A percentile compares a stretch with the other conserved stretches of the same genome.
These are phyloP conservation scores for Elongisporangium anandrum DNA, from an alignment of 352 stramenopile genomes.

Conservation along the genomic window DNA sequence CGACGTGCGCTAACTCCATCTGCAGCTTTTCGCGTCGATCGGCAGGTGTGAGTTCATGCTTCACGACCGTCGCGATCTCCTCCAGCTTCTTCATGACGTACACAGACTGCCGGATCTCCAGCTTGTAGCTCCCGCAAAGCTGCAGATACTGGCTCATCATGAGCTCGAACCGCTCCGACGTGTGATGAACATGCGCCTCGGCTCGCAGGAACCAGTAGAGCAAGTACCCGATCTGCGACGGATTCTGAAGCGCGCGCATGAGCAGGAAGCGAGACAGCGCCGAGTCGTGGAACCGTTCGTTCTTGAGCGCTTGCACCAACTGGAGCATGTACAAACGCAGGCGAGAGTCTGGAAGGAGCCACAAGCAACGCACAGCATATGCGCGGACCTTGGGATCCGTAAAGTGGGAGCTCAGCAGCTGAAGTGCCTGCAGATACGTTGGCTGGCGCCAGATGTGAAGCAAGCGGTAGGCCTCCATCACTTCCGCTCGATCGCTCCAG, in stretches of 20 bases:
- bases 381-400: slow-evolving; percentile 91
- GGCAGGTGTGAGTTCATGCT: slow-evolving; percentile 32
- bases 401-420: slow-evolving; percentile 82
- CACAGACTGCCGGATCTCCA: slow-evolving; percentile 88
- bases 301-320: slow-evolving; percentile 83
- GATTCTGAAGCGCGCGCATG: slow-evolving; percentile 69
- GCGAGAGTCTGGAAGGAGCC: slow-evolving; percentile 81
- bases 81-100: slow-evolving; percentile 92
- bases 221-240: slow-evolving; percentile 74
- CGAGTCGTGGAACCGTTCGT: slow-evolving; percentile 82
- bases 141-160: slow-evolving; percentile 81
- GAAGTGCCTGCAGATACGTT: slow-evolving; percentile 81
- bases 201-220: slow-evolving; percentile 82
- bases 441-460: slow-evolving; percentile 75
- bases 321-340: slow-evolving; percentile 85
- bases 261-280: slow-evolving; percentile 73
- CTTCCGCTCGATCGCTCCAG: slow-evolving; percentile 72
- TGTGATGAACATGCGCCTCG: slow-evolving; percentile 62
- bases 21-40: slow-evolving; percentile 53
- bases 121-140: slow-evolving; percentile 83
- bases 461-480: slow-evolving; percentile 76
- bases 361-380: slow-evolving; percentile 89
- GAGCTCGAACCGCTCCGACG: slow-evolving; percentile 56
- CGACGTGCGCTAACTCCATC: slow-evolving; percentile 35
- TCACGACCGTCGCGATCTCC: slow-evolving; percentile 61